Base-by-base conservation (phyloP, 2,329 filamentous ascomycete genomes). In the Phialophora chinensis region DNA sequence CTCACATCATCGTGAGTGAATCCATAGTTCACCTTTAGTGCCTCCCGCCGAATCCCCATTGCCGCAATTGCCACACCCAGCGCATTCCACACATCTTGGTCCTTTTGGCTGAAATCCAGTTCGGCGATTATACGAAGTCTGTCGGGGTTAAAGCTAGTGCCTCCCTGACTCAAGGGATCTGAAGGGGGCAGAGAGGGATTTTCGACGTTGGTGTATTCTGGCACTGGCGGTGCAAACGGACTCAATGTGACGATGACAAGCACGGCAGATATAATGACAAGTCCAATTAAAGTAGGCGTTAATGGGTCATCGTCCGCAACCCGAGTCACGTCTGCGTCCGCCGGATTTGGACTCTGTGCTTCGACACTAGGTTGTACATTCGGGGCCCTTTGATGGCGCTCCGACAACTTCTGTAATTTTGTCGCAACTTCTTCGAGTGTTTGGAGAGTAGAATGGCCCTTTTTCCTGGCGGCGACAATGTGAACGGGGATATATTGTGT, bases 11-110 rank as follows among this genome's bases (percentile, higher is more conserved):
- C 63, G 52, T 56, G 14, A 3, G 52, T 42, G 29, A 62, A 31
- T n/a, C 54, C 56, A 11, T 20, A 31, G 42, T 66, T 67, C 25
- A 57, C 66, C 54, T 68, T 69, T 10, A 67, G 44, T 17, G 67
- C 66, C 54, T 69, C 69, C 66, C 84, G 82, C 4, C 85, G 80
- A 61, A 83, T 81, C 72, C 86, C 82, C 67, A 85, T 80, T 11
- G 86, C 78, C 5, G 85, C 76, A 65, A 88, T 85, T 0, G 86
- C 84, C 58, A 88, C 70, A 0, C 85, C 85, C 3, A 88, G 76
- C 4, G 83, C 80, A 72, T 87, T 87, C 86, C 86, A 89, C 1
- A 88, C 85, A 72, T 88, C 86, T 66, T 85, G 83, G 1, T 81
- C 81, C 8, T 75, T 73, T 52, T 85, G 80, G 3, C 79, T 79